Base-by-base conservation (phyloP, 331 rosid genomes). In the Malus hybrid region DNA sequence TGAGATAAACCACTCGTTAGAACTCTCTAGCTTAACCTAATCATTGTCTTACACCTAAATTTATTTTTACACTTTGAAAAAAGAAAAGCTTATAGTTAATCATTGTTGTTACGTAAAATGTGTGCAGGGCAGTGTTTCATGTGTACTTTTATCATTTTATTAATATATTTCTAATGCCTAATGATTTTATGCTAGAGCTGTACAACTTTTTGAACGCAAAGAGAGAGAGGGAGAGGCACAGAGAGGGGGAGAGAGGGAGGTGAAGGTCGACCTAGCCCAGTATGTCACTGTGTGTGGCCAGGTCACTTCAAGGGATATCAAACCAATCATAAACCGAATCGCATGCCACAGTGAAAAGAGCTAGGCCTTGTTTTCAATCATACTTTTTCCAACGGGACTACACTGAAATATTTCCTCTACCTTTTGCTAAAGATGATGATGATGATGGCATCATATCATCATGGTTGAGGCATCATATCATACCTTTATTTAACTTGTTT, bases 281-380 rank as follows among this genome's bases (percentile, higher is more conserved):
- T 31, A 6, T 64, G 64, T 60, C 5, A 62, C 12, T 13, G 1
- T 42, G 27, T 13, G 54, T 33, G 28, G 55, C 55, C 32, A 36
- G 56, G 72, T 66, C 70, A 36, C 9, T 66, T 34, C 31, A 66
- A 66, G 11, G 62, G 39, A 32, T 52, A 67, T 76, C 48, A 24
- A 31, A 50, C 75, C 77, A 84, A 62, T 63, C 57, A 83, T 70
- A 65, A 56, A 66, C 57, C 57, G 69, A 72, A 84, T 79, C 85
- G 77, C 84, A 81, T 79, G 85, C 77, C 83, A 77, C 83, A 79
- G 82, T 88, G 31, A 68, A 80, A 85, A 78, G 73, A 65, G 70
- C 44, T 36, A 59, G 54, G 16, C 16, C 34, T 50, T n/a, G 18
- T 32, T 71, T 71, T 24, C 64, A 18, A 71, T 71, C 14, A 67